Conservation (phyloP, 768 basidiomycete species). For the Dentipellis sp. region DNA sequence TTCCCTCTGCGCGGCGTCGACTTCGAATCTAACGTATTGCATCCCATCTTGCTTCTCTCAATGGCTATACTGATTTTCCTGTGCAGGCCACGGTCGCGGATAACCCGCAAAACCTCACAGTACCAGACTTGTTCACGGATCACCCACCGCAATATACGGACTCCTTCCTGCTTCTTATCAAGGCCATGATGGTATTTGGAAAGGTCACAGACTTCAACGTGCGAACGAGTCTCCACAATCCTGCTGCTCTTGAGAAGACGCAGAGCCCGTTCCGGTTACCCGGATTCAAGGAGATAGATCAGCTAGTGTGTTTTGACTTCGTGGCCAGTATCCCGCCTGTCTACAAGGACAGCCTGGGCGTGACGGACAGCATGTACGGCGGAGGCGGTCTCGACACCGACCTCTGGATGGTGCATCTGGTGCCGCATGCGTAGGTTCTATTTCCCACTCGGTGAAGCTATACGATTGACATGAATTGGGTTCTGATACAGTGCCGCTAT, state of each 20-base stretch:
- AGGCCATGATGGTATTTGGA: constrained; percentile 79
- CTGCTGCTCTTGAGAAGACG: constrained; percentile 57
- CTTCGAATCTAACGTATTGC: constrained; percentile 63
- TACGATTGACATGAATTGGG: neutral
- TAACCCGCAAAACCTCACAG: constrained; percentile 68
- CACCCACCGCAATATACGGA: constrained; percentile 77
- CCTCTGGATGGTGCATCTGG: constrained; percentile 78
- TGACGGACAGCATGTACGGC: constrained; percentile 47
- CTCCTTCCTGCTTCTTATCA: constrained; percentile 72
- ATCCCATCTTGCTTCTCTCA: constrained; percentile 1
- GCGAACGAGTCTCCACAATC: constrained; percentile 57
- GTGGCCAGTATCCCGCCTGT: constrained; percentile 60
- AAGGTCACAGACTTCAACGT: constrained; percentile 81
- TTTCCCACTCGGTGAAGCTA: neutral
- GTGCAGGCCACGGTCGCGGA: constrained; percentile 48
- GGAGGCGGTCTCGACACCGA: constrained; percentile 62
- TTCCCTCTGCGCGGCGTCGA: constrained; percentile 67
- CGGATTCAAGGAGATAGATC: constrained; percentile 65
- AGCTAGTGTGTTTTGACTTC: constrained; percentile 57
- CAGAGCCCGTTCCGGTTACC: constrained; percentile 63
- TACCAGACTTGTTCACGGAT: constrained; percentile 53
- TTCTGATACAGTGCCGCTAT: constrained; percentile 58
- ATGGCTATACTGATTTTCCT: constrained; percentile 8
- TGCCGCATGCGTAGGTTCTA: constrained; percentile 71
- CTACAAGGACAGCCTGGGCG: constrained; percentile 55